A percentile compares a stretch with the other conserved stretches of the same genome.
phyloP scores from a whole-genome alignment of 1,139 yeast genomes.

The Pneumocystis carinii region DNA sequence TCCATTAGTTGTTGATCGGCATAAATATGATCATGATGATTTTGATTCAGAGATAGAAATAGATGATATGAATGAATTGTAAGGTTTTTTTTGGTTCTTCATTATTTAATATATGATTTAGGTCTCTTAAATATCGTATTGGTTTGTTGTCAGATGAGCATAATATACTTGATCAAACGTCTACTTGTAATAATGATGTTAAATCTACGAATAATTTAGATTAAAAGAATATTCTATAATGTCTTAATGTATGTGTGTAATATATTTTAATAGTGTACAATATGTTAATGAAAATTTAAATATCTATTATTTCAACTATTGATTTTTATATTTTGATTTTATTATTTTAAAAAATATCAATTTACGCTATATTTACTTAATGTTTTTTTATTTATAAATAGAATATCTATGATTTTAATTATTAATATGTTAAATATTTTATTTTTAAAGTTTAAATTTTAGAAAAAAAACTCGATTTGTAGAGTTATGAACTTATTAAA shows the following conservation, averaged over 20 bases:
- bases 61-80: not conserved
- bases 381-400: not conserved
- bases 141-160: not conserved
- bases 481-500: not conserved
- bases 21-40: not conserved
- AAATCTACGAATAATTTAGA: not conserved
- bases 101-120: not conserved
- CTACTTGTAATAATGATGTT: not conserved
- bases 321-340: not conserved
- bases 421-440: not conserved
- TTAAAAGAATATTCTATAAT: not conserved
- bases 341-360: not conserved
- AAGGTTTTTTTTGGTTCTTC: not conserved
- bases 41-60: not conserved
- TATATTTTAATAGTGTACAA: not conserved
- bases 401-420: not conserved
- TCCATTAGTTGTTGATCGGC: slow-evolving; percentile 2
- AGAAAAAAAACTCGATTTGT: not conserved
- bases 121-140: not conserved
- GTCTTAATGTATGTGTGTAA: not conserved
- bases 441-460: not conserved
- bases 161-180: not conserved
- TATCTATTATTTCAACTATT: not conserved
- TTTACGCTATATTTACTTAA: not conserved
- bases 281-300: not conserved